Evolutionary conservation across 2,329 filamentous ascomycete genomes (phyloP).

Genomic region (Monosporascus ibericus): DNA sequence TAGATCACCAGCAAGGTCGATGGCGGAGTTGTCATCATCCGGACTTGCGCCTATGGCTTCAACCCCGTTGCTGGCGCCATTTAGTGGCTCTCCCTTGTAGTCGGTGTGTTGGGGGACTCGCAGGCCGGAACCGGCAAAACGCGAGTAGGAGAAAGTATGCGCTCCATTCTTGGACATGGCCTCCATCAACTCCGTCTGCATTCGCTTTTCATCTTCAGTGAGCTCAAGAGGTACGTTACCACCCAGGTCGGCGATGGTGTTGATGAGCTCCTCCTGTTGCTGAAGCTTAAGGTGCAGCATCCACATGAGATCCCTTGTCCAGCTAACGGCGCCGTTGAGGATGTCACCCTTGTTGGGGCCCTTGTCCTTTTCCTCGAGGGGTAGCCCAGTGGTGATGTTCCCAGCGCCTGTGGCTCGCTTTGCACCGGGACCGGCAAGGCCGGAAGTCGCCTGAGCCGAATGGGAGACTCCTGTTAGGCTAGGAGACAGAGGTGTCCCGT

Average conservation of each 20-base stretch:
- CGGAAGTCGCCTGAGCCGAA: constrained; percentile 75
- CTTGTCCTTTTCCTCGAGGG: constrained; percentile 95
- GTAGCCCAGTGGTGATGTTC: constrained; percentile 87
- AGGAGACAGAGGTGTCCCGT: constrained; percentile 83
- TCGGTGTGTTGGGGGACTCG: constrained; percentile 92
- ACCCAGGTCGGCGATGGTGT: constrained; percentile 66
- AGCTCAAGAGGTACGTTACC: constrained; percentile 73
- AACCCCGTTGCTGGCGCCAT: constrained; percentile 35
- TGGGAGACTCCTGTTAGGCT: constrained; percentile 64
- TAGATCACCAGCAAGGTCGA: constrained; percentile 37
- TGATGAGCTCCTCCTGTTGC: constrained; percentile 80
- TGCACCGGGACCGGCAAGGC: constrained; percentile 78
- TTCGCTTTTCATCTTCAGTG: constrained; percentile 88
- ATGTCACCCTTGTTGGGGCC: constrained; percentile 99
- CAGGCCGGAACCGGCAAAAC: constrained; percentile 75
- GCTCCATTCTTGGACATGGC: constrained; percentile 76
- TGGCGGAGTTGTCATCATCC: constrained; percentile 33
- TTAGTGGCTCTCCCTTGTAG: constrained; percentile 72
- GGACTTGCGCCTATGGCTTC: constrained; percentile 49
- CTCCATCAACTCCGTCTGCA: constrained; percentile 88
- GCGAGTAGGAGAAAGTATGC: constrained; percentile 75
- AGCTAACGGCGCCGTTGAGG: constrained; percentile 91
- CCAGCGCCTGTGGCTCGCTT: constrained; percentile 71
- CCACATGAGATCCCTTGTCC: constrained; percentile 98
- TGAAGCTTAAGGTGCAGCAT: constrained; percentile 83